These are phyloP conservation scores for Eucalyptus sp. DNA, from an alignment of 345 rosid species.

Conservation along the genomic window DNA sequence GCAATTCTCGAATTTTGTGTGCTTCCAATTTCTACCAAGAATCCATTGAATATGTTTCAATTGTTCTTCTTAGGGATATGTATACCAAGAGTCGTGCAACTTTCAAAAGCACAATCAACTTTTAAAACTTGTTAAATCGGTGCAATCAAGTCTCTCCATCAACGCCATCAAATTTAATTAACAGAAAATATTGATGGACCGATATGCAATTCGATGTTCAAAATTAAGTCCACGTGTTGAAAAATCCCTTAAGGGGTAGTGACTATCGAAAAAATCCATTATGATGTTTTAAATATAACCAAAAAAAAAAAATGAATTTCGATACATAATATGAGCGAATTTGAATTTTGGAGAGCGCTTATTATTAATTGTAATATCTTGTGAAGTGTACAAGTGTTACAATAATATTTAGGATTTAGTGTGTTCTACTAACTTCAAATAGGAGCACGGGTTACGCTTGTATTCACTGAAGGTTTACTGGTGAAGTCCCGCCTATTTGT, in stretches of 20 bases:
- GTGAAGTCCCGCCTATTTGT: rapidly evolving
- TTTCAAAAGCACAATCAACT: background rate
- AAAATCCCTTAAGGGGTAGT: background rate
- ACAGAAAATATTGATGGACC: rapidly evolving
- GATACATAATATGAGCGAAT: too few species aligned
- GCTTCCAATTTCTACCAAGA: background rate
- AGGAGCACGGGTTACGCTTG: background rate
- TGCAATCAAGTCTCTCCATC: background rate
- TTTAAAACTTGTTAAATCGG: background rate
- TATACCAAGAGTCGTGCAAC: background rate
- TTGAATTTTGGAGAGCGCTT: background rate
- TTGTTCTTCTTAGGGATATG: background rate
- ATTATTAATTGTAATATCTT: rapidly evolving
- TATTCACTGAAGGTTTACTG: background rate
- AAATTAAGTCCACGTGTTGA: too few species aligned
- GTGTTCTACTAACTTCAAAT: background rate
- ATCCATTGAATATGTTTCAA: background rate
- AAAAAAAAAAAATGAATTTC: rapidly evolving
- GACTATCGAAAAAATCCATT: background rate
- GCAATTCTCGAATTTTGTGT: background rate
- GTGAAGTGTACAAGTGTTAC: background rate
- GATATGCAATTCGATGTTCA: rapidly evolving
- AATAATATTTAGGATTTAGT: too few species aligned
- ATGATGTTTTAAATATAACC: too few species aligned
- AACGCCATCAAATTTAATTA: background rate